phyloP scores from a whole-genome alignment of 2,329 filamentous ascomycete species.

The Fusarium nodosum region DNA sequence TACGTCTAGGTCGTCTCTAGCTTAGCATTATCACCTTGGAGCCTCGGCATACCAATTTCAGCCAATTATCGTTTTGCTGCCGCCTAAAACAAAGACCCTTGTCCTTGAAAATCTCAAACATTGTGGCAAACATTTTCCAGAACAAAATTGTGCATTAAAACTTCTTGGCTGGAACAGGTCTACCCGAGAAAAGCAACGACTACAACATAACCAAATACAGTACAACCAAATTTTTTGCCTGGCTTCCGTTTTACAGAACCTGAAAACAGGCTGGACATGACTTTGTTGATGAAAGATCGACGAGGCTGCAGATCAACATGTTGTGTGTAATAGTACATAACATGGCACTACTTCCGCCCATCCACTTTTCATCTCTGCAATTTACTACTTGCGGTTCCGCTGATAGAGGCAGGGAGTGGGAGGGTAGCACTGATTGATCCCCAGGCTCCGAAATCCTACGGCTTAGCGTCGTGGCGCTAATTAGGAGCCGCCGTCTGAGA shows the following conservation, averaged over 20 bases:
- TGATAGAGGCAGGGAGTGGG: not conserved
- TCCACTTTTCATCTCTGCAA: conserved; percentile 12
- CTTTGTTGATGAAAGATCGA: conserved; percentile 15
- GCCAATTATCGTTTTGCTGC: conserved; percentile 11
- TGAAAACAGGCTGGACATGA: conserved; percentile 14
- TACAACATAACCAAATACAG: not conserved
- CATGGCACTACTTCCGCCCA: conserved; percentile 3
- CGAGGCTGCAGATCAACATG: not conserved
- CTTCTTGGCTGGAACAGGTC: not conserved
- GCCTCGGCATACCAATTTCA: not conserved
- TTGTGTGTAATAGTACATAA: not conserved
- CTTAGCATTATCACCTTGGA: conserved; percentile 11
- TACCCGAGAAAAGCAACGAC: not conserved
- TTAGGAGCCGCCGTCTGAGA: not conserved
- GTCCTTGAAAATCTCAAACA: not conserved
- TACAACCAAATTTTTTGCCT: not conserved
- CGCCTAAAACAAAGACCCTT: conserved; percentile 7
- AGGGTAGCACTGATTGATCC: no score
- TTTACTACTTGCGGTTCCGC: conserved; percentile 35
- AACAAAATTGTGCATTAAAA: not conserved
- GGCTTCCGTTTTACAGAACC: not conserved
- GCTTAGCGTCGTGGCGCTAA: conserved; percentile 13
- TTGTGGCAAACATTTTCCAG: conserved; percentile 12
- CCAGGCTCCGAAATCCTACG: conserved; percentile 3
- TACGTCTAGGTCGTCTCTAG: conserved; percentile 13